phyloP scores from a whole-genome alignment of 257 asterid genomes.

The Salvia hispanica region DNA sequence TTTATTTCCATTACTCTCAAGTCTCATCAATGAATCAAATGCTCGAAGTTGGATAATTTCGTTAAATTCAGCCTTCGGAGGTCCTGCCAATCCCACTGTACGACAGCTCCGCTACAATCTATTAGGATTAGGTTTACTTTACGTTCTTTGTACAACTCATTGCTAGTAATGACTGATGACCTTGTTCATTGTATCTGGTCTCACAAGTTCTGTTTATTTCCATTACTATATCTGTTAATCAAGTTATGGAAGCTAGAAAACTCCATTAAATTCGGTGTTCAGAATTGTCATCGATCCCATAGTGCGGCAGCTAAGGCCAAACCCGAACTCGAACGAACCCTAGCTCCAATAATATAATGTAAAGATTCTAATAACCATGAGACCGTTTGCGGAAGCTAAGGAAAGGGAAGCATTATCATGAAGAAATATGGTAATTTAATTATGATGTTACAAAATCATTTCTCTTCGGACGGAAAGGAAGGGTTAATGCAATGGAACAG shows the following conservation, averaged over 20 bases:
- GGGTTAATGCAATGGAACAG: background rate
- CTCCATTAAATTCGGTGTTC: too few species aligned
- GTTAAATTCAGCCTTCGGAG: too few species aligned
- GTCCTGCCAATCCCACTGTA: too few species aligned
- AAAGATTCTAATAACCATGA: background rate
- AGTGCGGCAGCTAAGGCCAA: too few species aligned
- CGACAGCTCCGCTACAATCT: too few species aligned
- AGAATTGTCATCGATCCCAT: too few species aligned
- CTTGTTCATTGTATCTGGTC: too few species aligned
- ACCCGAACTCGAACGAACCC: background rate
- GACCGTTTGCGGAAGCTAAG: conserved; percentile 15
- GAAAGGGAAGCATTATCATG: conserved; percentile 21
- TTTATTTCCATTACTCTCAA: background rate
- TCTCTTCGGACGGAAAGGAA: conserved; percentile 19
- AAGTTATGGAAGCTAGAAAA: background rate
- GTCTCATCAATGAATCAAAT: background rate
- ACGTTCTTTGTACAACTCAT: too few species aligned
- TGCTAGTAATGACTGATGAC: too few species aligned
- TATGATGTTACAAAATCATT: conserved; percentile 30
- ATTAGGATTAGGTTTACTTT: too few species aligned
- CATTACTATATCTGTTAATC: background rate
- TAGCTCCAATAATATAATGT: background rate
- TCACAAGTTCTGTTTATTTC: background rate
- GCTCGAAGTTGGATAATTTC: background rate
- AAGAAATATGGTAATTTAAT: conserved; percentile 15